Evolutionary conservation across 306 rosid species (phyloP).

Genomic region (Ammopiptanthus mongolicus): DNA sequence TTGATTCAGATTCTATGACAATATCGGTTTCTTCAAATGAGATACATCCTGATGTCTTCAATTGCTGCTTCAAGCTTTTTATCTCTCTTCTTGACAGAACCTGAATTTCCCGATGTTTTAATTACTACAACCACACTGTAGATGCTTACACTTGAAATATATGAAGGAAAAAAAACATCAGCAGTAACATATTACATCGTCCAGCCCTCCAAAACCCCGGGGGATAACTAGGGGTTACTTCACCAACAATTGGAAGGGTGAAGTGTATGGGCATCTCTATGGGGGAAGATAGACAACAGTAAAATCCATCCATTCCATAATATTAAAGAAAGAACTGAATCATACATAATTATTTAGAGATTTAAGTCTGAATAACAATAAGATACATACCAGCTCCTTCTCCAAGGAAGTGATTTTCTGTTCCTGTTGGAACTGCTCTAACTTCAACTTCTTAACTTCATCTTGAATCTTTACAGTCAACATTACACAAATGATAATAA

Average conservation of each 20-base stretch:
- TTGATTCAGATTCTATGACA: not conserved
- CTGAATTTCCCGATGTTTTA: slow-evolving; percentile 21
- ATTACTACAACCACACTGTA: not conserved
- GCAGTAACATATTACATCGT: not conserved
- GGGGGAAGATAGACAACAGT: not conserved
- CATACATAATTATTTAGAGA: not conserved
- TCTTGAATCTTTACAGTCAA: slow-evolving; percentile 19
- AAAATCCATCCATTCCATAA: not conserved
- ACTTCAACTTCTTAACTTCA: slow-evolving; percentile 36
- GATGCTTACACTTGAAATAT: not conserved
- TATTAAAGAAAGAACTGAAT: not conserved
- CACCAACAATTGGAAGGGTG: not conserved
- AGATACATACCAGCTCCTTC: slow-evolving; percentile 42
- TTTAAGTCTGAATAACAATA: not conserved
- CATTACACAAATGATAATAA: not conserved
- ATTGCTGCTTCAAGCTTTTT: slow-evolving; percentile 25
- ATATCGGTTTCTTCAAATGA: not conserved
- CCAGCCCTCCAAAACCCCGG: not conserved
- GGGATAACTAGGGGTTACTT: not conserved
- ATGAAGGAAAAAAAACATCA: not conserved
- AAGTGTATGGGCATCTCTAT: not conserved
- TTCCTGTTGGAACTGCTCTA: slow-evolving; percentile 24
- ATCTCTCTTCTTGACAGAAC: slow-evolving; percentile 34
- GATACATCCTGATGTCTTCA: slow-evolving; percentile 12
- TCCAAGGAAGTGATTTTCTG: slow-evolving; percentile 33